Conservation (phyloP, 1,284 basidiomycete species). For the Fomitiporia mediterranea region DNA sequence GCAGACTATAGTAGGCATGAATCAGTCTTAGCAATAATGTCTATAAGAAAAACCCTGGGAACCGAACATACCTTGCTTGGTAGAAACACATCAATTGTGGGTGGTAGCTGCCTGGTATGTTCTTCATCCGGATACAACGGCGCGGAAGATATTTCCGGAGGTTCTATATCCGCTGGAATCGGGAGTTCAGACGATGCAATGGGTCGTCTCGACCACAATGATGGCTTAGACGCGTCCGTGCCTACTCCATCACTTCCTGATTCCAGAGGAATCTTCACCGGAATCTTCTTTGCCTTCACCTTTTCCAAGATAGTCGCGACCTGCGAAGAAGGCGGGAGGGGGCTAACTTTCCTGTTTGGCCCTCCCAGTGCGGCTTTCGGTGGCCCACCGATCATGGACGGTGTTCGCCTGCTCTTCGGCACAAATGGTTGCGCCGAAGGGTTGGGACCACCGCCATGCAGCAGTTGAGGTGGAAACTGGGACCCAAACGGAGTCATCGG, state of each 20-base stretch:
- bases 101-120: constrained; percentile 51
- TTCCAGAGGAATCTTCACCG: constrained; percentile 70
- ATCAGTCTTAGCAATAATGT: neutral
- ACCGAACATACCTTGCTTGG: constrained; percentile 62
- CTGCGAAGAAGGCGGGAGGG: constrained; percentile 44
- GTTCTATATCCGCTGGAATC: constrained; percentile 31
- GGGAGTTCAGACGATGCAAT: constrained; percentile 40
- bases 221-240: constrained; percentile 34
- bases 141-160: constrained; percentile 48
- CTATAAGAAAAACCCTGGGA: constrained; percentile 1
- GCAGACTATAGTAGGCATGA: constrained; percentile 41
- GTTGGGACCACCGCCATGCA: constrained; percentile 36
- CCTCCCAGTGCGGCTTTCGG: constrained; percentile 78
- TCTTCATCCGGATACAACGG: constrained; percentile 60
- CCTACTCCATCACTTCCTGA: constrained; percentile 38
- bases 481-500: constrained; percentile 59
- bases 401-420: constrained; percentile 53
- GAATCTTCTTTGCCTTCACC: constrained; percentile 61
- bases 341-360: constrained; percentile 67
- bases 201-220: constrained; percentile 61
- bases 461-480: constrained; percentile 49
- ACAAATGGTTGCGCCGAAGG: constrained; percentile 43
- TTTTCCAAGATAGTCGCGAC: constrained; percentile 27
- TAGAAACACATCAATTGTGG: constrained; percentile 71
- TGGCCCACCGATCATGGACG: constrained; percentile 70